Conservation (phyloP, 176 grass and related monocot genomes). For the Dactylis glomerata region DNA sequence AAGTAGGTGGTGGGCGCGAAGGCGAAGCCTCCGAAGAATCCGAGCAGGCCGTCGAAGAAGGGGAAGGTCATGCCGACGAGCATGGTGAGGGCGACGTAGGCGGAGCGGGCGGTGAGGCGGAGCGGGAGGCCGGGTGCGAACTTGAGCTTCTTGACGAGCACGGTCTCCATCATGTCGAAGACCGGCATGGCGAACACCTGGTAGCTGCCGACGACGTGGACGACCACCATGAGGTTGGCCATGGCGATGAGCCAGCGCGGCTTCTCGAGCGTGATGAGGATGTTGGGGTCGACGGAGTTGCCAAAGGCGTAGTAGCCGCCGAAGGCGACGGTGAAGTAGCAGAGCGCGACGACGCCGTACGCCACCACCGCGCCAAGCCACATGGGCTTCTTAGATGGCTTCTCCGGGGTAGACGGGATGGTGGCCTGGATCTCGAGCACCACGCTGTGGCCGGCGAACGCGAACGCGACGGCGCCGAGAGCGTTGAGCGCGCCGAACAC, state of each 20-base stretch:
- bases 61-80: conserved; percentile 45
- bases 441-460: conserved; percentile 62
- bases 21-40: conserved; percentile 55
- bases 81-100: conserved; percentile 23
- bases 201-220: conserved; percentile 10
- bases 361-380: conserved; percentile 44
- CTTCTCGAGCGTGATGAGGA: conserved; percentile 40
- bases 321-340: conserved; percentile 57
- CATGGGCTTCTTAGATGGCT: conserved; percentile 65
- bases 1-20: conserved; percentile 11
- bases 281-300: conserved; percentile 33
- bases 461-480: conserved; percentile 36
- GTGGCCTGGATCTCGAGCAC: conserved; percentile 75
- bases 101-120: neutral
- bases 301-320: conserved; percentile 59
- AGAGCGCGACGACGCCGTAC: conserved; percentile 42
- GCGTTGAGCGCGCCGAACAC: conserved; percentile 37
- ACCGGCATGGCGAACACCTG: conserved; percentile 2
- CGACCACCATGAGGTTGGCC: conserved; percentile 2
- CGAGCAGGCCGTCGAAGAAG: conserved; percentile 48
- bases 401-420: conserved; percentile 53
- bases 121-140: neutral
- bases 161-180: conserved; percentile 10
- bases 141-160: conserved; percentile 22
- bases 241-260: neutral